phyloP scores from a whole-genome alignment of 2,329 filamentous ascomycete species.

The Pseudogymnoascus pannorum region DNA sequence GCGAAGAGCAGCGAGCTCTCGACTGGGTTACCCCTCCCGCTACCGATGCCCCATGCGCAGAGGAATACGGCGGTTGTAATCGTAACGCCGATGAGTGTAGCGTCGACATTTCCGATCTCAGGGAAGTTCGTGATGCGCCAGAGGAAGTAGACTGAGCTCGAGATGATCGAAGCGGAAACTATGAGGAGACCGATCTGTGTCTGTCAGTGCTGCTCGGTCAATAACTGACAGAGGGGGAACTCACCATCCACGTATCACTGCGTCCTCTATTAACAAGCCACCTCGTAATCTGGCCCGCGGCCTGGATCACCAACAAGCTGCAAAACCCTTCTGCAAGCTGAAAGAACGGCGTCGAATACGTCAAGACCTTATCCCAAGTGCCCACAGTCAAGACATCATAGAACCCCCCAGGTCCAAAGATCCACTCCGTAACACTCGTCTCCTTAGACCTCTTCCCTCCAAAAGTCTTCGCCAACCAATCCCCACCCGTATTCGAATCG shows the following conservation, averaged over 20 bases:
- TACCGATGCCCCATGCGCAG: constrained; percentile 88
- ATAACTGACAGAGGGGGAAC: constrained; percentile 27
- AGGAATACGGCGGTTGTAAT: constrained; percentile 91
- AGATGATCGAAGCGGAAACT: constrained; percentile 83
- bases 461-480: constrained; percentile 79
- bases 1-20: constrained; percentile 94
- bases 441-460: constrained; percentile 56
- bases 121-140: constrained; percentile 94
- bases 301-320: constrained; percentile 90
- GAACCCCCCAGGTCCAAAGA: constrained; percentile 80
- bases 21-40: constrained; percentile 86
- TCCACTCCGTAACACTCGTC: constrained; percentile 70
- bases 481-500: constrained; percentile 63
- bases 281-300: constrained; percentile 84
- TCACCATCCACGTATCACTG: constrained; percentile 93
- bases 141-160: constrained; percentile 89
- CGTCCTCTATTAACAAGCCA: constrained; percentile 84
- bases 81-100: constrained; percentile 83
- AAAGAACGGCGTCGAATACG: constrained; percentile 89
- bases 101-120: constrained; percentile 85
- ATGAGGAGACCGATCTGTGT: constrained; percentile 76
- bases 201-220: constrained; percentile 4
- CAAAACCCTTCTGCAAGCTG: constrained; percentile 95
- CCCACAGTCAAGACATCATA: constrained; percentile 75
- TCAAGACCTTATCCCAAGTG: constrained; percentile 78